These are phyloP conservation scores for Paraglomus brasilianum DNA, from an alignment of 192 early-diverging fungal genomes.

Conservation along the genomic window DNA sequence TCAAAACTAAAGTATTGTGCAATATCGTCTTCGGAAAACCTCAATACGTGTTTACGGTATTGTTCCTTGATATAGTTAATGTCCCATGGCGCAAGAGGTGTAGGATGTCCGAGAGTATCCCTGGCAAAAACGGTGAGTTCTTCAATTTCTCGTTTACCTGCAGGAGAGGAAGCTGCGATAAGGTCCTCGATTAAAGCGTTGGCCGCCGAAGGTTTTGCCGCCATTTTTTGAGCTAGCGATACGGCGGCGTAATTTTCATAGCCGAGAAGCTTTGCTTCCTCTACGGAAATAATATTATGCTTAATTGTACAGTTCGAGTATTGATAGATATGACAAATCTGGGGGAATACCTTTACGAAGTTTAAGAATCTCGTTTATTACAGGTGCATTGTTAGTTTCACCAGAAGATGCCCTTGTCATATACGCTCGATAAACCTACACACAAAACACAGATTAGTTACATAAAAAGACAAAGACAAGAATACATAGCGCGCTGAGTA, in stretches of 20 bases:
- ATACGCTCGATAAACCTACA: conserved; percentile 48
- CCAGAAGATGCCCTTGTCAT: conserved; percentile 53
- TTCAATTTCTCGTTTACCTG: conserved; percentile 44
- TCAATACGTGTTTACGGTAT: conserved; percentile 52
- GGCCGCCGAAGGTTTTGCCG: conserved; percentile 41
- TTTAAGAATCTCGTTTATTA: conserved; percentile 55
- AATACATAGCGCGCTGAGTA: conserved; percentile 12
- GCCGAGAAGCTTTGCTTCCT: conserved; percentile 50
- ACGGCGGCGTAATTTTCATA: conserved; percentile 49
- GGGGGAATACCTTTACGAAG: conserved; percentile 39
- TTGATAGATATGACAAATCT: not conserved
- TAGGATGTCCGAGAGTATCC: conserved; percentile 33
- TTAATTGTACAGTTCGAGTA: not conserved
- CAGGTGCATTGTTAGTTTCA: conserved; percentile 49
- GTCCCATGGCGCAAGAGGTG: conserved; percentile 54
- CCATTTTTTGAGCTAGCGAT: conserved; percentile 60
- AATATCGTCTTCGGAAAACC: conserved; percentile 54
- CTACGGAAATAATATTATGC: conserved; percentile 12
- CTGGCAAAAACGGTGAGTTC: conserved; percentile 48
- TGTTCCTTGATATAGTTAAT: conserved; percentile 47
- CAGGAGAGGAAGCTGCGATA: conserved; percentile 43
- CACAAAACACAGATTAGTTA: not conserved
- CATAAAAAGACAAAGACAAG: not conserved
- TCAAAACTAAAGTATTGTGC: conserved; percentile 56
- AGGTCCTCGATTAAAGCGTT: conserved; percentile 46